Evolutionary conservation across 208 protist species (phyloP), one percentile per base, ranked within the genome.

Genomic region (Leishmania amazonensis): DNA sequence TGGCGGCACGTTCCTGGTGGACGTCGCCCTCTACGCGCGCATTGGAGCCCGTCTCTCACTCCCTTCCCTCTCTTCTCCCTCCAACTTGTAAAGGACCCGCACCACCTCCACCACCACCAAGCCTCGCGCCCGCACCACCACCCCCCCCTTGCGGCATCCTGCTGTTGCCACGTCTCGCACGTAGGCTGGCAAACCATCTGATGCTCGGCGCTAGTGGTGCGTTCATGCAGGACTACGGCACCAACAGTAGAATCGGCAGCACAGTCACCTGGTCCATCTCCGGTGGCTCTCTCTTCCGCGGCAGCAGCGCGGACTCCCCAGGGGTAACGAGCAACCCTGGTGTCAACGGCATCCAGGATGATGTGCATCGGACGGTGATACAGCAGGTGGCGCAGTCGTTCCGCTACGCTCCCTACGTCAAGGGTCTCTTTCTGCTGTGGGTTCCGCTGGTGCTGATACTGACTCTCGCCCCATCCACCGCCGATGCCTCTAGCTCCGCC

Each of bases 281-380:
- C 31, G 47, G 40, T 51, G 42, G 15, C 3, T 76, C 35, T 45
- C 49, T 76, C 28, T 21, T 42, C 13, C 74, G 35, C 54, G 54
- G 19, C 38, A 51, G 38, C 53, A 49, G 74, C 38, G 51, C 62
- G 5, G 70, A 74, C 64, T 40, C 71, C 19, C 51, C 31, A 3
- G 58, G 11, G 28, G 57, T 57, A 78, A 51, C 35, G 65, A 82
- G 78, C 73, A 88, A 90, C 73, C 85, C 89, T 7, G 89, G 89
- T 42, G 73, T 67, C 51, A 49, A 62, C 17, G 85, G 85, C 65
- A 86, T 92, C 71, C 77, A 87, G 13, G 81, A 92, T 74, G 76
- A 81, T n/a, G 31, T 67, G 42, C 42, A 79, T 15, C 74, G 70
- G 51, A 85, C 75, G 9, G 47, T 42, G 40, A 2, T 31, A 1